These are phyloP conservation scores for Spathaspora boniae DNA, from an alignment of 805 yeast genomes.

Conservation along the genomic window DNA sequence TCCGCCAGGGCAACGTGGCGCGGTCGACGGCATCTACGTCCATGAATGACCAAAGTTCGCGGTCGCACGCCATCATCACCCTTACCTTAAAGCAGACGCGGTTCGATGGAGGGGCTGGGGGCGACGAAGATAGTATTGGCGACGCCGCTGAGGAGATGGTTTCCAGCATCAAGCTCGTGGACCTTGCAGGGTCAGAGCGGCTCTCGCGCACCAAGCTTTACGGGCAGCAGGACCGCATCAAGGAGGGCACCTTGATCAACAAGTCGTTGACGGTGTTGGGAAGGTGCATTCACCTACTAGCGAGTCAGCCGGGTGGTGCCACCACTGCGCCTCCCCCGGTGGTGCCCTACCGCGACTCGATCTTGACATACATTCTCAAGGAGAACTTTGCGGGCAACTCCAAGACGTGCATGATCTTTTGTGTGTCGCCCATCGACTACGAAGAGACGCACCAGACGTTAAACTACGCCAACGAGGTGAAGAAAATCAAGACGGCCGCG, in stretches of 20 bases:
- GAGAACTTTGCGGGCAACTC: slow-evolving; percentile 82
- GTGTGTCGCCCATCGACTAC: slow-evolving; percentile 74
- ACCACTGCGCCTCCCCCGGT: too few relatives aligned
- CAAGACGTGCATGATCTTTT: slow-evolving; percentile 85
- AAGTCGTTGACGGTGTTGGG: slow-evolving; percentile 77
- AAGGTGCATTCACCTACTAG: slow-evolving; percentile 50
- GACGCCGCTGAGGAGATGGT: slow-evolving; percentile 45
- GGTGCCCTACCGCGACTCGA: slow-evolving; percentile 73
- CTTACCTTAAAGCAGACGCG: slow-evolving; percentile 56
- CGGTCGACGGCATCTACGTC: slow-evolving; percentile 72
- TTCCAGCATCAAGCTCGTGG: slow-evolving; percentile 68
- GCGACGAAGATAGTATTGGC: slow-evolving; percentile 23
- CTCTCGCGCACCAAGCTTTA: slow-evolving; percentile 59
- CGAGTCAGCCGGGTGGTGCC: slow-evolving; percentile 36
- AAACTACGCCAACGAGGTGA: slow-evolving; percentile 75
- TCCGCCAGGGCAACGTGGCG: slow-evolving; percentile 49
- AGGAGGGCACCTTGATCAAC: slow-evolving; percentile 77
- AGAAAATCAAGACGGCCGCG: slow-evolving; percentile 63
- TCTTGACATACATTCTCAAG: slow-evolving; percentile 68
- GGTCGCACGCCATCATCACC: slow-evolving; percentile 80
- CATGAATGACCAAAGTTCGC: slow-evolving; percentile 68
- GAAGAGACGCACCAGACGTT: slow-evolving; percentile 76
- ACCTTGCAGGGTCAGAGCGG: slow-evolving; percentile 81
- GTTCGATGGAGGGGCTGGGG: slow-evolving; percentile 23
- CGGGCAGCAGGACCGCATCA: slow-evolving; percentile 50